Percentiles rank a stretch among this genome's conserved stretches.
Conservation (phyloP, 208 protist genomes). For the Phytomonas sp. region DNA sequence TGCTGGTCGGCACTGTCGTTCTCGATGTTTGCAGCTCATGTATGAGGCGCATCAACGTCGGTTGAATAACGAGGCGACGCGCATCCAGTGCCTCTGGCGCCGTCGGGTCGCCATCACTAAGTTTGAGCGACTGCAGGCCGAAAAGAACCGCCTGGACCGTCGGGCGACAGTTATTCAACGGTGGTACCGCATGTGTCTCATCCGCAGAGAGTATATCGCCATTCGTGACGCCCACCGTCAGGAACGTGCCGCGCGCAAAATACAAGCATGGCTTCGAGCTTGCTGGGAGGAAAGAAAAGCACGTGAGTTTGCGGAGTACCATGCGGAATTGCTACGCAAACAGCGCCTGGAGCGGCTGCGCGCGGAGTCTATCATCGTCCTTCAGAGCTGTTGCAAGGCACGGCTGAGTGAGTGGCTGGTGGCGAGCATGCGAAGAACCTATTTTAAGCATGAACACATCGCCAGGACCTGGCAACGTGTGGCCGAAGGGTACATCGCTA, state of each 20-base stretch:
- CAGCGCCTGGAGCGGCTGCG: slow-evolving; percentile 37
- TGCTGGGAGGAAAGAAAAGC: slow-evolving; percentile 40
- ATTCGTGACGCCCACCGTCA: slow-evolving; percentile 35
- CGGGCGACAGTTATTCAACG: slow-evolving; percentile 44
- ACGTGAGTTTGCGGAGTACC: slow-evolving; percentile 53
- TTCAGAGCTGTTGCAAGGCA: slow-evolving; percentile 44
- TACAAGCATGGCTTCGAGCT: slow-evolving; percentile 54
- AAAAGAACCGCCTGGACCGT: slow-evolving; percentile 32
- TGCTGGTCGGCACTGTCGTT: slow-evolving; percentile 16
- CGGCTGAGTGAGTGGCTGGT: slow-evolving; percentile 39
- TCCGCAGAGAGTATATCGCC: slow-evolving; percentile 39
- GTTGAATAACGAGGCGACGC: slow-evolving; percentile 28
- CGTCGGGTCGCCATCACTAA: slow-evolving; percentile 45
- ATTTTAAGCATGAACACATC: slow-evolving; percentile 25
- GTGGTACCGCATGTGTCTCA: slow-evolving; percentile 52
- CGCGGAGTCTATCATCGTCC: slow-evolving; percentile 21
- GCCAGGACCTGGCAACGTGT: slow-evolving; percentile 50
- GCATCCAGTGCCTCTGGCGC: slow-evolving; percentile 75
- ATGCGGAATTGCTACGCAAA: slow-evolving; percentile 41
- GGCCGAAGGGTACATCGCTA: slow-evolving; percentile 39
- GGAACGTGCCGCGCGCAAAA: slow-evolving; percentile 26
- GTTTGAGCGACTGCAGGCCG: slow-evolving; percentile 52
- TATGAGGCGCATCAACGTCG: slow-evolving; percentile 23
- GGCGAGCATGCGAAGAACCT: slow-evolving; percentile 34
- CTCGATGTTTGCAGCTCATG: slow-evolving; percentile 11